phyloP scores from a whole-genome alignment of 139 green algal species.

The Picochlorum sp. region DNA sequence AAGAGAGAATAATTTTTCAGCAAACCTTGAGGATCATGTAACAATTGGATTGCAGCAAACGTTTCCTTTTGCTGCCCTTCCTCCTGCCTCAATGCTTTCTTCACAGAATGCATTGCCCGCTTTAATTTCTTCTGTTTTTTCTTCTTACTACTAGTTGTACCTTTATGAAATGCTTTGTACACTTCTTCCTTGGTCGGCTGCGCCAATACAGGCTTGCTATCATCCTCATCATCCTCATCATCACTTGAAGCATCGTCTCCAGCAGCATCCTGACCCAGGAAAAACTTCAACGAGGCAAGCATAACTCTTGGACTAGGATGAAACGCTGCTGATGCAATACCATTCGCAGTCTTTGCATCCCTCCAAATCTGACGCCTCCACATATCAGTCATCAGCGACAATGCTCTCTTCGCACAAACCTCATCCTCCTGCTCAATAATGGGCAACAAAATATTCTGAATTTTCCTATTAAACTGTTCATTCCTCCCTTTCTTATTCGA shows the following conservation, averaged over 20 bases:
- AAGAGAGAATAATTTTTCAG: constrained; percentile 78
- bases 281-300: constrained; percentile 94
- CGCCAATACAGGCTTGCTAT: constrained; percentile 18
- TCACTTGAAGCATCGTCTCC: constrained; percentile 48
- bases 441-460: constrained; percentile 62
- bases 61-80: constrained; percentile 28
- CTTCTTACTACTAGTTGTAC: constrained; percentile 76
- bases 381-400: constrained; percentile 89
- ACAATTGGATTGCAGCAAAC: constrained; percentile 92
- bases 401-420: constrained; percentile 71
- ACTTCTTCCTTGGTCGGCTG: constrained; percentile 65
- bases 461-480: constrained; percentile 71
- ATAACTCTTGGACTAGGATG: constrained; percentile 68
- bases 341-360: constrained; percentile 88
- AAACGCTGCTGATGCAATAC: constrained; percentile 66
- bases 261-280: constrained; percentile 76
- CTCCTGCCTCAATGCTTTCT: constrained; percentile 49
- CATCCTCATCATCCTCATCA: constrained; percentile 26
- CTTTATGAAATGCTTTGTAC: constrained; percentile 81
- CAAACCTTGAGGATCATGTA: constrained; percentile 92
- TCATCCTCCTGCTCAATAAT: constrained; percentile 76
- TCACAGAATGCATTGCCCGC: constrained; percentile 69
- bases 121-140: constrained; percentile 93
- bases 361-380: constrained; percentile 91
- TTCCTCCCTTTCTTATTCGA: constrained; percentile 74